Conservation (phyloP, 2,329 filamentous ascomycete genomes). For the Penicillium sp. region DNA sequence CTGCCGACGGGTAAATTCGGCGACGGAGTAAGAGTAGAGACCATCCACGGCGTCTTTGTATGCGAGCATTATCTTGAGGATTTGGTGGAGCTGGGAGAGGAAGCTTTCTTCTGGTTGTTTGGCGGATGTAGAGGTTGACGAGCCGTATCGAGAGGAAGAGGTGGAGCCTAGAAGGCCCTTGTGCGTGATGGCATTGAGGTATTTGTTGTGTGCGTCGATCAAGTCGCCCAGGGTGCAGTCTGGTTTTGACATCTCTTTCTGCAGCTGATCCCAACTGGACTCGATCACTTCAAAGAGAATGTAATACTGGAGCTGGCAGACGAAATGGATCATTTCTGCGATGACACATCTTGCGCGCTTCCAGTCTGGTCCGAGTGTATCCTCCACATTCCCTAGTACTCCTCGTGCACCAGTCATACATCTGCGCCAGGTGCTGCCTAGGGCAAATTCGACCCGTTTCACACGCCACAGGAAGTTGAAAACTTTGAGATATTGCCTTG, state of each 20-base stretch:
- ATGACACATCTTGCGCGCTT: conserved; percentile 85
- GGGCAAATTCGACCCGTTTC: conserved; percentile 94
- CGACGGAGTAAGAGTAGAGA: conserved; percentile 91
- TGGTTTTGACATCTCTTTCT: conserved; percentile 79
- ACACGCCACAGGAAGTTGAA: conserved; percentile 99
- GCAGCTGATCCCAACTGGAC: conserved; percentile 88
- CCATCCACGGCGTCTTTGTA: conserved; percentile 95
- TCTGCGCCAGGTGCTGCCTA: conserved; percentile 88
- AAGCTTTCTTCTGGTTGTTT: conserved; percentile 72
- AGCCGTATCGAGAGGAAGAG: conserved; percentile 30
- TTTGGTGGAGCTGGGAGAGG: conserved; percentile 86
- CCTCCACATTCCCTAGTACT: conserved; percentile 78
- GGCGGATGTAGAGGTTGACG: conserved; percentile 33
- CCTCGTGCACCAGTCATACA: conserved; percentile 94
- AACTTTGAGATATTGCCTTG: conserved; percentile 95
- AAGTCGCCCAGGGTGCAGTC: conserved; percentile 93
- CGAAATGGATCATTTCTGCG: conserved; percentile 98
- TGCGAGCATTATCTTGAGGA: conserved; percentile 88
- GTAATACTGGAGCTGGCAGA: conserved; percentile 96
- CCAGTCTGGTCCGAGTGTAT: conserved; percentile 78
- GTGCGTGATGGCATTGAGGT: conserved; percentile 91
- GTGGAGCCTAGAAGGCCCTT: conserved; percentile 86
- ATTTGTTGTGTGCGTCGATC: conserved; percentile 86
- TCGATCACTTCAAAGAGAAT: conserved; percentile 99
- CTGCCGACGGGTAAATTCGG: conserved; percentile 90